Percentiles rank a stretch among this genome's conserved stretches.
Evolutionary conservation across 495 filamentous ascomycete genomes (phyloP).

Genomic region (Pseudomonodictys pantanalensis): DNA sequence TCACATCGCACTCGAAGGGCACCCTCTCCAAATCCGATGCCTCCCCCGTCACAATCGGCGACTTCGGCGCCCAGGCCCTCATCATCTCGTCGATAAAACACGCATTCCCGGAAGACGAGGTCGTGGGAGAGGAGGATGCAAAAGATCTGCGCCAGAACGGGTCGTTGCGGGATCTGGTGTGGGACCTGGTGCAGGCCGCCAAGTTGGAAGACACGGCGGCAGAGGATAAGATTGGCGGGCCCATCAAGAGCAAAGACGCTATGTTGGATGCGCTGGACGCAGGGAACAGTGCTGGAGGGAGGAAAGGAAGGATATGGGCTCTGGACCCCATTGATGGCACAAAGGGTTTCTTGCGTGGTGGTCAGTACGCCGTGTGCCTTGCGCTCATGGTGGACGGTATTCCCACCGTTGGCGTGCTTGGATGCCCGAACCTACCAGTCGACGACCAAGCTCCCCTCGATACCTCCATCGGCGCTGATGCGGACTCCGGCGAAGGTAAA

Average conservation of each 20-base stretch:
- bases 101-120: conserved; percentile 85
- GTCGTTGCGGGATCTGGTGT: conserved; percentile 68
- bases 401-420: conserved; percentile 89
- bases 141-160: conserved; percentile 67
- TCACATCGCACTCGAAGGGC: conserved; percentile 86
- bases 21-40: conserved; percentile 91
- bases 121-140: conserved; percentile 94
- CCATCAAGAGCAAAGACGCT: conserved; percentile 61
- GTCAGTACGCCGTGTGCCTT: conserved; percentile 94
- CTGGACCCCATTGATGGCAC: conserved; percentile 98
- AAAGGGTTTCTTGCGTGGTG: conserved; percentile 94
- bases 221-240: conserved; percentile 69
- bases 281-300: conserved; percentile 76
- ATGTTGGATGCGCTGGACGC: conserved; percentile 86
- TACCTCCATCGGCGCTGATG: conserved; percentile 63
- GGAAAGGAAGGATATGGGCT: conserved; percentile 86
- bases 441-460: conserved; percentile 68
- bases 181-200: conserved; percentile 71
- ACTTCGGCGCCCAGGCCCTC: conserved; percentile 95
- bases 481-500: conserved; percentile 62
- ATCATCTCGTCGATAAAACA: conserved; percentile 85
- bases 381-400: conserved; percentile 91
- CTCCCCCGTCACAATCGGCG: conserved; percentile 95
- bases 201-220: conserved; percentile 65
- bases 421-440: conserved; percentile 89